Evolutionary conservation across 2,329 filamentous ascomycete species (phyloP).

Genomic region (Ambrosiella cleistominuta): DNA sequence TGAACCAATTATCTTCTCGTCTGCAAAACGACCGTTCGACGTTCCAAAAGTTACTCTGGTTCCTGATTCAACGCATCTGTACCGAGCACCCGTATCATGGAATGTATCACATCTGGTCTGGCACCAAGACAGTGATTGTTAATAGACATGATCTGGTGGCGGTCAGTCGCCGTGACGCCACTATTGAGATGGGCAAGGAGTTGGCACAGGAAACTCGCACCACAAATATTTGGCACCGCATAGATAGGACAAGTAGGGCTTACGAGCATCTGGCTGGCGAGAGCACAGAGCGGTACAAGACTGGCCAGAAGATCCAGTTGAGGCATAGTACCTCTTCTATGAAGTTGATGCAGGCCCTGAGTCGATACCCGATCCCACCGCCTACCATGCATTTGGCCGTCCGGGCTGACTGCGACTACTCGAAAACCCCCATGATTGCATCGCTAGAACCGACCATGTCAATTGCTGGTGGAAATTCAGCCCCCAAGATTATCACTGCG

Average conservation of each 20-base stretch:
- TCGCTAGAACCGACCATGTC: constrained; percentile 59
- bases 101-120: constrained; percentile 91
- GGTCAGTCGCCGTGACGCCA: constrained; percentile 55
- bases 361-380: constrained; percentile 57
- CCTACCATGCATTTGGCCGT: constrained; percentile 77
- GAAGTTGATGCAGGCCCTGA: constrained; percentile 44
- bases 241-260: constrained; percentile 55
- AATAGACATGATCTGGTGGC: constrained; percentile 59
- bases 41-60: constrained; percentile 63
- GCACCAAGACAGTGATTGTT: constrained; percentile 45
- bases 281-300: constrained; percentile 47
- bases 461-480: constrained; percentile 78
- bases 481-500: constrained; percentile 81
- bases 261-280: constrained; percentile 49
- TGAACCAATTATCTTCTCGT: constrained; percentile 94
- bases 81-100: constrained; percentile 88
- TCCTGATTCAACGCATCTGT: constrained; percentile 68
- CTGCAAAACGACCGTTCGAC: constrained; percentile 49
- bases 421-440: constrained; percentile 52
- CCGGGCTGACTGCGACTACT: constrained; percentile 57
- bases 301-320: constrained; percentile 45
- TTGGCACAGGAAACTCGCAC: constrained; percentile 35
- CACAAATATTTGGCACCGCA: constrained; percentile 44
- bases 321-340: constrained; percentile 46
- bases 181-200: constrained; percentile 45